Base-by-base conservation (phyloP, 2,329 filamentous ascomycete species). In the Fusarium sp. region DNA sequence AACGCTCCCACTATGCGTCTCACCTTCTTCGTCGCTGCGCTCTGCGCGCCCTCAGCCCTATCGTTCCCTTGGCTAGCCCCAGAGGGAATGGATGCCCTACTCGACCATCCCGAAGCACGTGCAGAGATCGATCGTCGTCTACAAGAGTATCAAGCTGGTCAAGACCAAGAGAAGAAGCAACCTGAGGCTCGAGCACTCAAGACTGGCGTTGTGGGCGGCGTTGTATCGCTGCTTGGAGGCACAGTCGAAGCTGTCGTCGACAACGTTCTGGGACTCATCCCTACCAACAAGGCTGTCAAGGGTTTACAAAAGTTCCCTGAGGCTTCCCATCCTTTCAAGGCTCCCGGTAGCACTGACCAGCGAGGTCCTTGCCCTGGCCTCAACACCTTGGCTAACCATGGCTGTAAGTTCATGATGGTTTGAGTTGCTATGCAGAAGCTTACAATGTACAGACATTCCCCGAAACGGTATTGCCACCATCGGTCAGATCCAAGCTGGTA, bases 251-350 rank as follows among this genome's bases (percentile, higher is more conserved):
- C 62, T 1, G 60, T 61, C 1, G 6, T 65, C 3, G 62, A 65
- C 6, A 65, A 60, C 5, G 40, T 65, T 3, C 2, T 51, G 9
- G 62, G 62, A 1, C 45, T 65, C 3, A 65, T 65, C 17, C 62
- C 62, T 7, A 65, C 62, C 40, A 52, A 61, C 20, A 61, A 65
- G 21, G 62, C 62, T 7, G 62, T 65, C 21, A 44, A 51, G 9
- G 62, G 61, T 0, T n/a, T 65, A 11, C 62, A 65, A 6, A 65
- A 61, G 40, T 65, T 65, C 36, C 62, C 62, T 1, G 60, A 65
- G 20, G 12, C 49, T 2, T 47, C 44, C 2, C 45, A 65, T 8
- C 62, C 62, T 1, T 65, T 65, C 50, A 52, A 46, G 24, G 55
- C 61, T 0, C 62, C 62, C 4, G 49, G 55, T 0, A 40, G 45